These are phyloP conservation scores for Arabidopsis arenosa DNA, from an alignment of 345 rosid genomes.

Conservation along the genomic window DNA sequence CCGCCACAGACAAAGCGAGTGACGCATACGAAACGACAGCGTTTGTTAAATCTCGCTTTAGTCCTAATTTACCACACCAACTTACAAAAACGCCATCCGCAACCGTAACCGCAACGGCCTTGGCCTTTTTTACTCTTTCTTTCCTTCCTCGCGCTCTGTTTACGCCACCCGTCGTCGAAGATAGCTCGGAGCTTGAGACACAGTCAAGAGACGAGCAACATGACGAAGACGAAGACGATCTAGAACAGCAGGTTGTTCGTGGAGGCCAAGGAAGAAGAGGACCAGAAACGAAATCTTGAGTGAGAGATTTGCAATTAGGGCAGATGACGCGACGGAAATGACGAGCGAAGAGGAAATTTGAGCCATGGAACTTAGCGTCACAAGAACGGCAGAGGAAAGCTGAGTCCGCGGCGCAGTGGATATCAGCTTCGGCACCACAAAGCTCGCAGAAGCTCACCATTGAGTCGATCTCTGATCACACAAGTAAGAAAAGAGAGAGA, in stretches of 20 bases:
- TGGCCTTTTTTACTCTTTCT: not conserved
- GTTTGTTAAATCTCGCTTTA: conserved; percentile 30
- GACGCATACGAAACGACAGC: conserved; percentile 39
- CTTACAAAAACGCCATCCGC: conserved; percentile 34
- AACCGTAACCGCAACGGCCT: conserved; percentile 20
- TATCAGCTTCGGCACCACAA: conserved; percentile 37
- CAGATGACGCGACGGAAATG: conserved; percentile 47
- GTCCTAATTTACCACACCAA: conserved; percentile 40
- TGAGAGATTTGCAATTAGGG: conserved; percentile 39
- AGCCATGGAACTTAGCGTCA: conserved; percentile 38
- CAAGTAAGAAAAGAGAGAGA: not conserved
- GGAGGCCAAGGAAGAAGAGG: conserved; percentile 31
- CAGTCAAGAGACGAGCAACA: conserved; percentile 38
- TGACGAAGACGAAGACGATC: conserved; percentile 23
- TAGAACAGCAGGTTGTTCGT: conserved; percentile 1
- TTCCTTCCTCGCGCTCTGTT: conserved; percentile 7
- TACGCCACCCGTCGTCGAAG: conserved; percentile 26
- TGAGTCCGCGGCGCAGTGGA: conserved; percentile 45
- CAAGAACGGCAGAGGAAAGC: conserved; percentile 47
- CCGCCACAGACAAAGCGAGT: conserved; percentile 31
- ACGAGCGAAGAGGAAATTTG: conserved; percentile 45
- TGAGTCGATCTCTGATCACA: not conserved
- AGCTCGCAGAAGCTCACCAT: conserved; percentile 40
- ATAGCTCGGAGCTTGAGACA: conserved; percentile 35
- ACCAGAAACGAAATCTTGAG: conserved; percentile 43